Base-by-base conservation (phyloP, 176 grass and related monocot genomes). In the Guadua angustifolia region DNA sequence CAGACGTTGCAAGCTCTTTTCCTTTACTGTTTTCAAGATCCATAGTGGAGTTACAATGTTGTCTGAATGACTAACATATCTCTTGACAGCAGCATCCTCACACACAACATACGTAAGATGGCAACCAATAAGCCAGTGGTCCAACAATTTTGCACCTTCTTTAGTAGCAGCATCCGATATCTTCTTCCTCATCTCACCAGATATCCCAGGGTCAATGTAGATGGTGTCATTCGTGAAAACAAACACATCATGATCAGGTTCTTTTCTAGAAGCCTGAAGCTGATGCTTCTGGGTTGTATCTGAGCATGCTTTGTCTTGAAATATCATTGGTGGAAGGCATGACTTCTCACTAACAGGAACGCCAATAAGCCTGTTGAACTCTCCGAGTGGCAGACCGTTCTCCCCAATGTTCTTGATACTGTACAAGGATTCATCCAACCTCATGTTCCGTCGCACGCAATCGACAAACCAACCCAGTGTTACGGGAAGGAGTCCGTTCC, bases 91-190 rank as follows among this genome's bases (percentile, higher is more conserved):
- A 90, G 64, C 69, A 80, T 94, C 93, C 84, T 99, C 96, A 70
- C 93, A 99, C 47, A 95, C 90, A 79, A 99, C 88, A 89, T 99
- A 95, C 29, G 81, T 99, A 60, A 88, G 91, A 85, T 87, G 89
- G 58, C 93, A 99, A 77, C 93, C 93, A 75, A 95, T 90, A 89
- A 92, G 94, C 96, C 96, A 99, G 66, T 99, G 85, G 57, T 95
- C 86, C 81, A 99, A 87, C 57, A 99, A 78, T 71, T 90, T 95
- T 81, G 86, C 96, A 83, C 89, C 93, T 92, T 95, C 93, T 76
- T 42, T 90, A 63, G 4, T 84, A 89, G 71, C 86, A 39, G 86
- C 88, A 82, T 90, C 93, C 56, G 79, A 69, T 72, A 95, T 91
- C 96, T 99, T 99, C 82, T 92, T 90, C 88, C 84, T 99, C 88